Evolutionary conservation across 2,329 filamentous ascomycete species (phyloP), one percentile per base, ranked within the genome.

Genomic region (Colletotrichum abscissum): DNA sequence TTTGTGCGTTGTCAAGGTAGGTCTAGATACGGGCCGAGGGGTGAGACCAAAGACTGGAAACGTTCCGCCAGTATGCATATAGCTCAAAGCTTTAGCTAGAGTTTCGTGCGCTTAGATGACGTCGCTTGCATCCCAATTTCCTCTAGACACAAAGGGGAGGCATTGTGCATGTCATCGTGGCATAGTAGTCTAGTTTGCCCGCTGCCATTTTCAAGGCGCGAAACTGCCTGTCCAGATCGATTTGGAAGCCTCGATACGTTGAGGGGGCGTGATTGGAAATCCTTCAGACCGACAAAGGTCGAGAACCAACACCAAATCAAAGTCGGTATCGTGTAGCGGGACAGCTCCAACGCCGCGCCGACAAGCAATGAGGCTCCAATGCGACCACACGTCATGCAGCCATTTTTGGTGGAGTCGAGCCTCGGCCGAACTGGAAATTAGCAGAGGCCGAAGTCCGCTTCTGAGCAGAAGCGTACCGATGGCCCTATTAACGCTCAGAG

Each of bases 391-490:
- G 63, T 74, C 63, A 72, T 74, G 57, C 30, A 42, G 57, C 63
- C 30, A 52, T 57, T 63, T 49, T 33, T 63, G 57, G 62, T 67
- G 72, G 52, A 67, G 72, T 63, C 42, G 42, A 64, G 14, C 63
- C 68, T 74, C 68, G 68, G 68, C 63, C 35, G 57, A 72, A 60
- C 46, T 67, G 72, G 57, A 64, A 49, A 55, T 68, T 60, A 59
- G 57, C 63, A 63, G 63, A 72, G 35, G 63, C 72, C 72, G 72
- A 74, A 74, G 62, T 72, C 72, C 68, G 72, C 52, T 67, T 58
- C 63, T 28, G 57, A 24, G 19, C n/a, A 38, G 2, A 46, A 14
- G 16, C 22, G 30, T 19, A 24, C 24, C 24, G 35, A 26, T 57
- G n/a, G 12, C 59, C 16, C 52, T 42, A 19, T 33, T 28, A 16